phyloP scores from a whole-genome alignment of 2,329 filamentous ascomycete species.

The Arachnopeziza araneosa region DNA sequence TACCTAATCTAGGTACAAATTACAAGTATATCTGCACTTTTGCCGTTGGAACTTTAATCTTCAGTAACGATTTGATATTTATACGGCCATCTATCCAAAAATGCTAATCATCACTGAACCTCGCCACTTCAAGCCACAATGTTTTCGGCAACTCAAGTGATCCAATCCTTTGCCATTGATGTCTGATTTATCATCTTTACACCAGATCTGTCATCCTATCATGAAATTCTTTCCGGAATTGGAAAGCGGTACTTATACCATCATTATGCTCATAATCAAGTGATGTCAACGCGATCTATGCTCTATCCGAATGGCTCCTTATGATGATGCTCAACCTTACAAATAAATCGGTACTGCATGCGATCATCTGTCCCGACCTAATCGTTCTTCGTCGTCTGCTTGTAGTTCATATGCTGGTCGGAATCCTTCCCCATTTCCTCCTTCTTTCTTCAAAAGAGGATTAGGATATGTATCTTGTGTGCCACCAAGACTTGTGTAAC shows the following conservation, averaged over 20 bases:
- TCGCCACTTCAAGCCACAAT: background rate
- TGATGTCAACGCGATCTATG: background rate
- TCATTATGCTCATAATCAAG: background rate
- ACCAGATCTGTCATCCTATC: background rate
- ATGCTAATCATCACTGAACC: too few species aligned
- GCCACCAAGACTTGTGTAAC: constrained; percentile 90
- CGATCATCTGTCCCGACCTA: constrained; percentile 54
- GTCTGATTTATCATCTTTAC: background rate
- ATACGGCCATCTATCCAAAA: too few species aligned
- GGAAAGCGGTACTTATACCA: background rate
- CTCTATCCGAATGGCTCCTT: background rate
- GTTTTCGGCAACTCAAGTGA: background rate
- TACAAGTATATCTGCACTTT: too few species aligned
- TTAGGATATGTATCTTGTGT: constrained; percentile 86
- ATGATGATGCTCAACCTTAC: background rate
- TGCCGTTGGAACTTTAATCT: too few species aligned
- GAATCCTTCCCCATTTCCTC: constrained; percentile 40
- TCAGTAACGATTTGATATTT: too few species aligned
- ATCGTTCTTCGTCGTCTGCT: constrained; percentile 70
- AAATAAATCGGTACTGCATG: background rate
- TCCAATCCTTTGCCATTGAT: background rate
- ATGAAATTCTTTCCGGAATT: background rate
- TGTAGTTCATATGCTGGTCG: constrained; percentile 70
- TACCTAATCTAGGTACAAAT: too few species aligned
- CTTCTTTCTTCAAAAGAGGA: constrained; percentile 53